These are phyloP conservation scores for Bothriochloa decipiens DNA, from an alignment of 176 grass and related monocot species.

Conservation along the genomic window DNA sequence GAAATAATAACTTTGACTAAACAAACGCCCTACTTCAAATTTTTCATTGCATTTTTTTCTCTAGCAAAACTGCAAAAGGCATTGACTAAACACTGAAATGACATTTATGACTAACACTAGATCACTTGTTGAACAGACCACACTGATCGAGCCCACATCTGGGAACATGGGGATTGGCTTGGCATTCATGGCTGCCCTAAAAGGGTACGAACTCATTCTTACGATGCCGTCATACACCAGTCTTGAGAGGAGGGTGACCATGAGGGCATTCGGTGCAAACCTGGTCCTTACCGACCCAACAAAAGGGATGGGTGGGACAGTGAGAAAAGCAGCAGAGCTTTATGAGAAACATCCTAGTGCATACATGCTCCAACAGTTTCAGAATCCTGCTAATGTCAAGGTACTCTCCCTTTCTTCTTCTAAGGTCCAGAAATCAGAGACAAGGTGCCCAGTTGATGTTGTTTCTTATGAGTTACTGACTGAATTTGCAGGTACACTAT, in stretches of 20 bases:
- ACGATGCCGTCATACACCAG: conserved; percentile 97
- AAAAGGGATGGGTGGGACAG: conserved; percentile 95
- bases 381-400: conserved; percentile 96
- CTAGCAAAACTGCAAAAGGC: not conserved
- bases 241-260: conserved; percentile 85
- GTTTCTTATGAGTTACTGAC: conserved; percentile 8
- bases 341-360: conserved; percentile 72
- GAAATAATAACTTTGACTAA: not conserved
- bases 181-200: conserved; percentile 72
- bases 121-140: conserved; percentile 56
- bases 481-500: conserved; percentile 58
- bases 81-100: not conserved
- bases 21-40: not conserved
- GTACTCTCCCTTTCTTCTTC: conserved; percentile 41
- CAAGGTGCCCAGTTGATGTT: not conserved
- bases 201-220: conserved; percentile 86
- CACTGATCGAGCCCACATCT: conserved; percentile 88
- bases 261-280: conserved; percentile 72
- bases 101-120: not conserved
- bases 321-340: conserved; percentile 79
- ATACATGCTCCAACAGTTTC: conserved; percentile 93
- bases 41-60: not conserved
- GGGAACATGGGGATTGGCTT: conserved; percentile 91
- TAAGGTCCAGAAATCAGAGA: too few species aligned
- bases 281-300: conserved; percentile 80